These are phyloP conservation scores for Metarhizium guizhouense DNA, from an alignment of 2,329 filamentous ascomycete species.

Conservation along the genomic window DNA sequence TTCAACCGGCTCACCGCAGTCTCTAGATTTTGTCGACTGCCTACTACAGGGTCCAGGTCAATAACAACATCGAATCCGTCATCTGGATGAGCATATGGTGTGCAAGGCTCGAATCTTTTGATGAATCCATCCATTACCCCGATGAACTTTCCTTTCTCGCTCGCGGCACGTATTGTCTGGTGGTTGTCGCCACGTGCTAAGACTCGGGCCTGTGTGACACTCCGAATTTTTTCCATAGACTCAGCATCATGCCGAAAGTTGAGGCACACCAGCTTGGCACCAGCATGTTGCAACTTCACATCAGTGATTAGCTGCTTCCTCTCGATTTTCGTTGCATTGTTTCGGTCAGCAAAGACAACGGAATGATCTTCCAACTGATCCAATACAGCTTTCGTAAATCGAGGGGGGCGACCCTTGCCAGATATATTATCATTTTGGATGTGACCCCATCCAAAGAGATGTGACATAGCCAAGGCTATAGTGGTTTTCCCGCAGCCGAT, in stretches of 20 bases:
- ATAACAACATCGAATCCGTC: conserved; percentile 76
- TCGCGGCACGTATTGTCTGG: conserved; percentile 88
- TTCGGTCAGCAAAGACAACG: conserved; percentile 84
- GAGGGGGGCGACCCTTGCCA: conserved; percentile 65
- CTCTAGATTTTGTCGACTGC: conserved; percentile 82
- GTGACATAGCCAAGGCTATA: conserved; percentile 67
- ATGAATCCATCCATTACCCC: conserved; percentile 95
- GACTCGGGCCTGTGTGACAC: conserved; percentile 69
- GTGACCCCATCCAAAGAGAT: conserved; percentile 86
- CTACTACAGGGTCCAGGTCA: conserved; percentile 66
- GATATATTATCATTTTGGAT: conserved; percentile 95
- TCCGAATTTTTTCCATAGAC: conserved; percentile 62
- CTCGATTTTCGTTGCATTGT: conserved; percentile 86
- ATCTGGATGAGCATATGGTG: conserved; percentile 61
- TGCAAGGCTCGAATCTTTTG: conserved; percentile 70
- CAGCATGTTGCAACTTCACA: conserved; percentile 51
- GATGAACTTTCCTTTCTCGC: conserved; percentile 64
- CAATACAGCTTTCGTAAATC: conserved; percentile 65
- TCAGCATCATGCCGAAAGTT: conserved; percentile 82
- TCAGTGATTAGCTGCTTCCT: conserved; percentile 81
- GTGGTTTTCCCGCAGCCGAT: conserved; percentile 98
- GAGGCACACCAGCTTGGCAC: conserved; percentile 70
- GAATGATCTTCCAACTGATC: conserved; percentile 53
- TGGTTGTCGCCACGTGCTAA: conserved; percentile 88
- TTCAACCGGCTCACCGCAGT: conserved; percentile 64